A percentile compares a stretch with the other conserved stretches of the same genome.
Conservation (phyloP, 2,329 filamentous ascomycete species). For the Verticillium nubilum region DNA sequence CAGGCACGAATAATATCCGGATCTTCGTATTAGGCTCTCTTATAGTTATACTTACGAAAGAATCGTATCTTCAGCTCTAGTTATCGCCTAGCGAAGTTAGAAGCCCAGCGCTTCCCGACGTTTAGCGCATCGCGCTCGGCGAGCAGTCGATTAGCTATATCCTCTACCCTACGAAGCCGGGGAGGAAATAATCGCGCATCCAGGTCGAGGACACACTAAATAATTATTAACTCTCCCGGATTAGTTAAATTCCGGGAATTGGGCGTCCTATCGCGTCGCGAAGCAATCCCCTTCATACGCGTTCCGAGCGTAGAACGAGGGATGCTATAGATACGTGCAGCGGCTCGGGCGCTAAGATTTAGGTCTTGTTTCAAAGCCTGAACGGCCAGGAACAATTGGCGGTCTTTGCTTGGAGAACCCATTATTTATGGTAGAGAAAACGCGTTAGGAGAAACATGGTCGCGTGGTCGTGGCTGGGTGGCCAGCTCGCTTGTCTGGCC, state of each 20-base stretch:
- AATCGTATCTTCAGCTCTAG: conserved; percentile 17
- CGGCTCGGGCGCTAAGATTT: neutral
- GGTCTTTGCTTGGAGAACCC: no score
- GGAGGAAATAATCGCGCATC: neutral
- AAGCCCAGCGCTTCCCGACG: conserved; percentile 17
- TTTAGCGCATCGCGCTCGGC: conserved; percentile 11
- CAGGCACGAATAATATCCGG: conserved; percentile 12
- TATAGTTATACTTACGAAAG: conserved; percentile 15
- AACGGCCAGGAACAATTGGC: no score
- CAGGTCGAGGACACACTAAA: neutral
- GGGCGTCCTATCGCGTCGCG: neutral
- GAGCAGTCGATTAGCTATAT: no score
- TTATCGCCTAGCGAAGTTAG: conserved; percentile 19
- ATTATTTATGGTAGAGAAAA: no score
- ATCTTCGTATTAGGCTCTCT: conserved; percentile 18
- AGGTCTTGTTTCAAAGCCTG: neutral
- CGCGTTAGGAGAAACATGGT: no score
- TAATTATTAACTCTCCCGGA: no score
- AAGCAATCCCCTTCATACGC: neutral
- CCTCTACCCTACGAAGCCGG: no score
- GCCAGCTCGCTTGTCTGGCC: no score
- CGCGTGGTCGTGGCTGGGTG: no score
- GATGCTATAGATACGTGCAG: neutral
- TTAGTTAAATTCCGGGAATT: neutral
- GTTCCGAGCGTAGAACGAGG: neutral